Evolutionary conservation across 2,329 filamentous ascomycete species (phyloP).

Genomic region (Clonostachys byssicola): DNA sequence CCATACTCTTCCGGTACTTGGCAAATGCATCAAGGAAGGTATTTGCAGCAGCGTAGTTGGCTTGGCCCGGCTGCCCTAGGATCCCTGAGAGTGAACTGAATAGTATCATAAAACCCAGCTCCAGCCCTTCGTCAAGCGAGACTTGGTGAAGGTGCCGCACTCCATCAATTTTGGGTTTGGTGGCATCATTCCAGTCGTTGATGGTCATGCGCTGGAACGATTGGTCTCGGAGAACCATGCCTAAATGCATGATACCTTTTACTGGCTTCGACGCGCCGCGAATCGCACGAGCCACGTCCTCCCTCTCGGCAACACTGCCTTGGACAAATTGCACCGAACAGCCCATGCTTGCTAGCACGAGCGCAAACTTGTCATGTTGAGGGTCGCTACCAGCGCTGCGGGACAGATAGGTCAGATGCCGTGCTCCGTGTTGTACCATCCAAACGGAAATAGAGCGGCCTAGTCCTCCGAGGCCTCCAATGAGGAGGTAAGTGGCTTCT

Average conservation of each 20-base stretch:
- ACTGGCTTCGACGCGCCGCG: constrained; percentile 3
- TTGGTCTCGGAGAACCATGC: constrained; percentile 13
- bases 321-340: constrained; percentile 15
- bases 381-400: constrained; percentile 16
- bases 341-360: constrained; percentile 12
- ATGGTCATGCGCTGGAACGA: constrained; percentile 26
- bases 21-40: constrained; percentile 29
- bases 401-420: constrained; percentile 14
- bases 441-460: constrained; percentile 4
- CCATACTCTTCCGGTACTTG: constrained; percentile 27
- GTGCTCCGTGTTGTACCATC: constrained; percentile 9
- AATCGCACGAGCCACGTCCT: constrained; percentile 8
- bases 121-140: constrained; percentile 6
- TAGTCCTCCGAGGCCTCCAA: constrained; percentile 6
- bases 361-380: constrained; percentile 14
- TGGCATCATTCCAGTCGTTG: constrained; percentile 21
- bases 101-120: constrained; percentile 36
- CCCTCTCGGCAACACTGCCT: constrained; percentile 22
- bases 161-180: constrained; percentile 28
- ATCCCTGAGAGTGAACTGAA: constrained; percentile 27
- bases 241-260: constrained; percentile 14
- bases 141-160: constrained; percentile 32
- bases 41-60: constrained; percentile 31
- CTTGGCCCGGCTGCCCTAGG: constrained; percentile 21
- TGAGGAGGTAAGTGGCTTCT: constrained; percentile 3